These are phyloP conservation scores for Gastrolobium bilobum DNA, from an alignment of 306 rosid genomes.

Conservation along the genomic window DNA sequence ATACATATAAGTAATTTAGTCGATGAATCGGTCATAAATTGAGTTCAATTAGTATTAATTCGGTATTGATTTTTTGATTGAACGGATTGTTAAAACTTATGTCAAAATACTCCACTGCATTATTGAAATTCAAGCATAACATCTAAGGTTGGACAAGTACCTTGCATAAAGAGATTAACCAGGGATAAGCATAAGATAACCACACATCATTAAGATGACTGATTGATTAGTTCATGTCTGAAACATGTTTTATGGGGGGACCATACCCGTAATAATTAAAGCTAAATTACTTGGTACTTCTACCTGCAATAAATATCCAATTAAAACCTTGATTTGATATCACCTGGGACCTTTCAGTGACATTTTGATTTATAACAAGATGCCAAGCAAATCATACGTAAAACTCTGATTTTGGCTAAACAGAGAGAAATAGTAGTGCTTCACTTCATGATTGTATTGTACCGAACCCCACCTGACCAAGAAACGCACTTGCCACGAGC, in stretches of 20 bases:
- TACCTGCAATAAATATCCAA: constrained; percentile 28
- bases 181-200: constrained; percentile 1
- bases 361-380: constrained; percentile 44
- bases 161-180: neutral
- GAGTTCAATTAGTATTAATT: no score
- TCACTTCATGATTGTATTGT: constrained; percentile 43
- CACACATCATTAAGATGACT: neutral
- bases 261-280: constrained; percentile 37
- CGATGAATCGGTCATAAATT: no score
- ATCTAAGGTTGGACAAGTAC: neutral
- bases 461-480: constrained; percentile 44
- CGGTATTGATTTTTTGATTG: no score
- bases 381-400: constrained; percentile 55
- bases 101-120: no score
- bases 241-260: constrained; percentile 35
- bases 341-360: constrained; percentile 48
- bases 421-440: constrained; percentile 22
- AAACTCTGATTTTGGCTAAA: neutral
- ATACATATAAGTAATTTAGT: no score
- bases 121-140: no score
- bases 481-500: constrained; percentile 50
- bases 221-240: constrained; percentile 38
- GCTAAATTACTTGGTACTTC: constrained; percentile 39
- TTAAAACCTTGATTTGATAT: constrained; percentile 54
- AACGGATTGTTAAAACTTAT: no score